Evolutionary conservation across 2,329 filamentous ascomycete genomes (phyloP).

Genomic region (Thelonectria discophora): DNA sequence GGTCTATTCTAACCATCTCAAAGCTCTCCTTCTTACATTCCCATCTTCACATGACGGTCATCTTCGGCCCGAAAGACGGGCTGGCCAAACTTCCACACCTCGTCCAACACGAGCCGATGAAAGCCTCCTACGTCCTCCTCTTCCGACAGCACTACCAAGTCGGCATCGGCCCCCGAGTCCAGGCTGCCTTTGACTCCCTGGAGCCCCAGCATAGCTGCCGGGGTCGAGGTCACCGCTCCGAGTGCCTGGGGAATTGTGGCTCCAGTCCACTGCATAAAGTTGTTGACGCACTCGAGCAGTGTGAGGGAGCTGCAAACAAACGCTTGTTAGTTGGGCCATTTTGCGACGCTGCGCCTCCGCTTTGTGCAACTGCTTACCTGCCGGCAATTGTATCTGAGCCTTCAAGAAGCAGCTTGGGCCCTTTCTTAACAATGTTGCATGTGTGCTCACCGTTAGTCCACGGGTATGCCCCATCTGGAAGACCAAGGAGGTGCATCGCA

Average conservation of each 20-base stretch:
- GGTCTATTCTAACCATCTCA: background rate
- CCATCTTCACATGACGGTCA: constrained; percentile 28
- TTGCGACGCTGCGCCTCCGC: background rate
- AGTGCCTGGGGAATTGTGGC: constrained; percentile 73
- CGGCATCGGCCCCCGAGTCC: constrained; percentile 70
- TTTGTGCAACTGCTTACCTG: constrained; percentile 59
- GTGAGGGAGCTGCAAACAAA: constrained; percentile 68
- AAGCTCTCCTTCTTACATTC: constrained; percentile 1
- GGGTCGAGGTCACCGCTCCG: constrained; percentile 77
- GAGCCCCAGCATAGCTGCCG: constrained; percentile 78
- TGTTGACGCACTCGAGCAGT: constrained; percentile 83
- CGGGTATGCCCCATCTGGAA: constrained; percentile 84
- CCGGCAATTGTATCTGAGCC: constrained; percentile 83
- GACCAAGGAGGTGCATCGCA: constrained; percentile 86
- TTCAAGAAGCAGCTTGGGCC: constrained; percentile 77
- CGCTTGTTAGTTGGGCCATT: constrained; percentile 11
- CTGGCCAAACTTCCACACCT: constrained; percentile 82
- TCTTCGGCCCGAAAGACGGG: constrained; percentile 51
- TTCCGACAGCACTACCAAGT: constrained; percentile 74
- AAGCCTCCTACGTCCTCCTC: constrained; percentile 53
- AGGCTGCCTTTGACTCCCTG: constrained; percentile 72
- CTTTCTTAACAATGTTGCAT: constrained; percentile 73
- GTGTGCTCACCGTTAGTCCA: constrained; percentile 79
- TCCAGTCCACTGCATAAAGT: constrained; percentile 80
- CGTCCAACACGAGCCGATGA: constrained; percentile 69